A percentile compares a stretch with the other conserved stretches of the same genome.
Evolutionary conservation across 768 basidiomycete species (phyloP).

Genomic region (Amanita fuliginea): DNA sequence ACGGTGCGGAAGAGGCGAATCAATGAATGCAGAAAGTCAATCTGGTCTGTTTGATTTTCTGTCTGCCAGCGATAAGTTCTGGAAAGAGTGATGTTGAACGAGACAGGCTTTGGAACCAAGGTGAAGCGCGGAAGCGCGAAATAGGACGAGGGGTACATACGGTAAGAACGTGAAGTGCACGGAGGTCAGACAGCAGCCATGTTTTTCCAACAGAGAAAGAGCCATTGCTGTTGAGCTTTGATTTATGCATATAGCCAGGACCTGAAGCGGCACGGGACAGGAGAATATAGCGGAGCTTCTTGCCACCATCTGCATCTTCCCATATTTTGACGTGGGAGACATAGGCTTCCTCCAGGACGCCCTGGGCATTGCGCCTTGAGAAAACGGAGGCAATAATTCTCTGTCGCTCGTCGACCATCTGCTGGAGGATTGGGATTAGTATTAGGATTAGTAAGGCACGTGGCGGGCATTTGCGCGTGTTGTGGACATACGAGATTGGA

Average conservation of each 20-base stretch:
- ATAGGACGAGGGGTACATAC: constrained; percentile 34
- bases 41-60: constrained; percentile 64
- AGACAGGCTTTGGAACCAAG: constrained; percentile 25
- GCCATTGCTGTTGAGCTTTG: constrained; percentile 90
- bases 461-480: neutral
- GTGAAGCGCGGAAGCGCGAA: constrained; percentile 14
- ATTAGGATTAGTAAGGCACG: constrained; percentile 8
- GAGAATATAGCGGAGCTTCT: constrained; percentile 85
- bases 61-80: constrained; percentile 88
- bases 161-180: constrained; percentile 62
- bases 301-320: constrained; percentile 75
- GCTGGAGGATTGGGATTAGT: constrained; percentile 8
- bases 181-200: constrained; percentile 79
- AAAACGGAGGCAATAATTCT: constrained; percentile 81
- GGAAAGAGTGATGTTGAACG: constrained; percentile 79
- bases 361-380: constrained; percentile 53
- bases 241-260: constrained; percentile 82
- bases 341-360: constrained; percentile 65
- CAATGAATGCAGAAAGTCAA: constrained; percentile 54
- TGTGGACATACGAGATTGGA: constrained; percentile 3
- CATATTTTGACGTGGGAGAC: constrained; percentile 87
- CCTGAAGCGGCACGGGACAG: constrained; percentile 70
- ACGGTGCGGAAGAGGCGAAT: constrained; percentile 49
- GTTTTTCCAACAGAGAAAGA: constrained; percentile 97
- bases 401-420: constrained; percentile 44